These are phyloP conservation scores for Myriosclerotinia duriaeana DNA, from an alignment of 2,329 filamentous ascomycete species.

Conservation along the genomic window DNA sequence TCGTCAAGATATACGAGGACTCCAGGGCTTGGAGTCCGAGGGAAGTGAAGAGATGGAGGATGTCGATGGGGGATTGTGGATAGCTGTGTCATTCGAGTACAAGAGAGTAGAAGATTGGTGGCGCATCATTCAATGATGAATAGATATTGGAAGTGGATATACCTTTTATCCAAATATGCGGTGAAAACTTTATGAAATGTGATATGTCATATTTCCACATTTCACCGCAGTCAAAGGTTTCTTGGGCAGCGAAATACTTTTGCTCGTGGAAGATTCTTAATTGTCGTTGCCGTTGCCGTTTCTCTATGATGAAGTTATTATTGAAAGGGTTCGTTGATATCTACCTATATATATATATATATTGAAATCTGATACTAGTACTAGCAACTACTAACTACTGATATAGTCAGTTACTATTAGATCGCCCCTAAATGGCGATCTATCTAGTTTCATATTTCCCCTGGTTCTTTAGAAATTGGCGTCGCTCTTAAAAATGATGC, in stretches of 20 bases:
- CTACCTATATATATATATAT: neutral
- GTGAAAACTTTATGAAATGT: slow-evolving; percentile 7
- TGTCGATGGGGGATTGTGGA: neutral
- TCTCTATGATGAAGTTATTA: neutral
- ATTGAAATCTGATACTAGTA: neutral
- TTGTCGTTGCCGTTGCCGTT: neutral
- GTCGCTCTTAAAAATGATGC: slow-evolving; percentile 20
- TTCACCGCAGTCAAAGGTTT: neutral
- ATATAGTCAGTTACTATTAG: slow-evolving; percentile 13
- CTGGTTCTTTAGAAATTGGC: slow-evolving; percentile 20
- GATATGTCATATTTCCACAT: slow-evolving; percentile 14
- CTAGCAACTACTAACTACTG: neutral
- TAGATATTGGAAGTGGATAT: neutral
- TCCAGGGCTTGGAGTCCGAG: slow-evolving; percentile 6
- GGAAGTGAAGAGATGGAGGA: neutral
- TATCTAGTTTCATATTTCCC: slow-evolving; percentile 21
- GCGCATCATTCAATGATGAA: slow-evolving; percentile 9
- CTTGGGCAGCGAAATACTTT: neutral
- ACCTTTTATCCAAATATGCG: slow-evolving; percentile 18
- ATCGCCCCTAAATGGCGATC: slow-evolving; percentile 25
- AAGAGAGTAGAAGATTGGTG: slow-evolving; percentile 14
- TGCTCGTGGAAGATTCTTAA: neutral
- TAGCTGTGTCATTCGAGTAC: neutral
- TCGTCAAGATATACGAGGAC: slow-evolving; percentile 18
- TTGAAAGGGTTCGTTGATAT: neutral